A percentile compares a stretch with the other conserved stretches of the same genome.
Conservation (phyloP, 768 basidiomycete species). For the Suillus lakei region DNA sequence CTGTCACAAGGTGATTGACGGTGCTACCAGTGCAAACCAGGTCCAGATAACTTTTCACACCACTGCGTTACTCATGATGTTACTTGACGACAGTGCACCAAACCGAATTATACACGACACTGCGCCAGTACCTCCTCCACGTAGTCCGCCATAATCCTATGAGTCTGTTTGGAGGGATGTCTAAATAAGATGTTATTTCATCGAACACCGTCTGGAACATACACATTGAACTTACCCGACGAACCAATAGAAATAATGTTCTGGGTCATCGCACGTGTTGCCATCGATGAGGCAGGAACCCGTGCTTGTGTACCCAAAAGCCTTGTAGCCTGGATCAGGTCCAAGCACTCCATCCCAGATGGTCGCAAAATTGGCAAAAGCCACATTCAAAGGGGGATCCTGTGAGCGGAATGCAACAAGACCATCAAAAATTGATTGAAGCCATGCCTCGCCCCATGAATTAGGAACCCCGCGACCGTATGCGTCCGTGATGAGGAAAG, state of each 20-base stretch:
- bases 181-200: constrained; percentile 27
- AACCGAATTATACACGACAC: constrained; percentile 27
- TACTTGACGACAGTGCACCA: too few species aligned
- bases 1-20: too few species aligned
- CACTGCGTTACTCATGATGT: too few species aligned
- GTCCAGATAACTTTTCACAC: too few species aligned
- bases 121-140: constrained; percentile 44
- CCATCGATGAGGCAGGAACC: constrained; percentile 38
- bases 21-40: too few species aligned
- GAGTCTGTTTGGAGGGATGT: constrained; percentile 54
- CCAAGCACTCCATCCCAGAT: constrained; percentile 56
- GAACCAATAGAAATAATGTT: constrained; percentile 60
- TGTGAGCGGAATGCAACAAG: constrained; percentile 40
- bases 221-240: constrained; percentile 40
- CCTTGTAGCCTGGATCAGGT: constrained; percentile 45
- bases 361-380: constrained; percentile 51
- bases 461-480: constrained; percentile 52
- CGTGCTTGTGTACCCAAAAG: constrained; percentile 53
- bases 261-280: constrained; percentile 45
- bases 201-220: constrained; percentile 3
- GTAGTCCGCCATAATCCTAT: constrained; percentile 58
- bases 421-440: constrained; percentile 50
- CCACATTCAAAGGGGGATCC: constrained; percentile 40
- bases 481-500: constrained; percentile 53
- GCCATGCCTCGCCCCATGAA: constrained; percentile 49